Conservation (phyloP, 2,329 filamentous ascomycete species). For the Plectosphaerella cucumerina region DNA sequence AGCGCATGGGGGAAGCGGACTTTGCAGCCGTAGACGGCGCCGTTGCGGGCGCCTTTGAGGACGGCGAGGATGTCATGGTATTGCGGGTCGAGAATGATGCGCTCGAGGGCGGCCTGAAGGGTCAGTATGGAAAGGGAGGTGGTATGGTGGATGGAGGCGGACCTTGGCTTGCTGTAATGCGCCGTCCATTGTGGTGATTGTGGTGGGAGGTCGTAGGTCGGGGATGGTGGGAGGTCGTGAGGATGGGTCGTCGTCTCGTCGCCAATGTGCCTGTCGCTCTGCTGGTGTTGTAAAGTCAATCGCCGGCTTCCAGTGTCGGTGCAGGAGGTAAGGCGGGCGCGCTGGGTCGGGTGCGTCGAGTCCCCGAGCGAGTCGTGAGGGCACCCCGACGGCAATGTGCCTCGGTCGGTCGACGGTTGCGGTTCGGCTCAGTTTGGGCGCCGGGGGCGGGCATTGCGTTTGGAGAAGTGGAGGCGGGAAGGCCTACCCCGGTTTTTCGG, state of each 20-base stretch:
- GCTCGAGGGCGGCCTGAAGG: conserved; percentile 63
- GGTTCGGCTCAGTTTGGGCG: not conserved
- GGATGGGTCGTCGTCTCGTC: not conserved
- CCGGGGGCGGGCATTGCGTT: not conserved
- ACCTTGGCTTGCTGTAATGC: not conserved
- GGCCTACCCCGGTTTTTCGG: no score
- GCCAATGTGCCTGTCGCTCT: not conserved
- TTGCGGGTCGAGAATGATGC: conserved; percentile 73
- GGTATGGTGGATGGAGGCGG: not conserved
- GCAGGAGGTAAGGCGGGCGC: not conserved
- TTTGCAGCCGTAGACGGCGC: conserved; percentile 93
- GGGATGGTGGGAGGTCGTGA: not conserved
- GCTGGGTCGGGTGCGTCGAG: not conserved
- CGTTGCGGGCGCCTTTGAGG: conserved; percentile 92
- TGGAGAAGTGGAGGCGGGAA: no score
- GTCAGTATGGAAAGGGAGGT: conserved; percentile 4
- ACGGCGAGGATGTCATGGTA: conserved; percentile 83
- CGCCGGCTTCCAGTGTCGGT: not conserved
- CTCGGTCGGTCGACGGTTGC: not conserved
- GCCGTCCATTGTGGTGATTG: not conserved
- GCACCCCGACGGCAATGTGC: not conserved
- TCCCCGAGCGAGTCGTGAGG: not conserved
- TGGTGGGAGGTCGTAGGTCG: not conserved
- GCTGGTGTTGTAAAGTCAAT: not conserved
- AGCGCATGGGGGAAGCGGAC: conserved; percentile 97